These are phyloP conservation scores for Coemansia sp. DNA, from an alignment of 192 early-diverging fungal genomes.

Conservation along the genomic window DNA sequence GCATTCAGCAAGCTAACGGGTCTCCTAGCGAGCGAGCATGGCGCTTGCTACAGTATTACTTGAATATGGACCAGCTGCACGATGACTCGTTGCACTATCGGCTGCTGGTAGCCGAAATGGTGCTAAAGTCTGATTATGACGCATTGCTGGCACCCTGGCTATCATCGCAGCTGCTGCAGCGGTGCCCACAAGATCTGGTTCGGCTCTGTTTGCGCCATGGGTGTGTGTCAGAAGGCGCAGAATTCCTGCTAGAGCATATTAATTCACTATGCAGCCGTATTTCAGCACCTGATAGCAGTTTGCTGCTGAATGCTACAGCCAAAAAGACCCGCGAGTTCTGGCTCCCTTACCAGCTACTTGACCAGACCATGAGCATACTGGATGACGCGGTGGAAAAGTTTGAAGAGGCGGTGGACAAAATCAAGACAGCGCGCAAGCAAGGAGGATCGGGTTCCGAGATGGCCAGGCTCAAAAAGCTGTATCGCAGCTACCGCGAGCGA, in stretches of 20 bases:
- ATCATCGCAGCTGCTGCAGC: constrained; percentile 21
- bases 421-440: constrained; percentile 27
- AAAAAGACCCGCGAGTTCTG: constrained; percentile 44
- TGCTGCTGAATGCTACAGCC: not conserved
- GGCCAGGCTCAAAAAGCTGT: constrained; percentile 19
- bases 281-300: not conserved
- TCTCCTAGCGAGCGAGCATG: constrained; percentile 38
- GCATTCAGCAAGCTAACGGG: constrained; percentile 15
- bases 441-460: constrained; percentile 1
- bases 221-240: constrained; percentile 38
- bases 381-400: constrained; percentile 38
- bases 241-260: constrained; percentile 46
- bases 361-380: constrained; percentile 42
- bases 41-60: constrained; percentile 42
- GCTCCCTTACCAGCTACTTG: constrained; percentile 48
- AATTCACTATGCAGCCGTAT: constrained; percentile 14
- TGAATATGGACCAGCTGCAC: constrained; percentile 22
- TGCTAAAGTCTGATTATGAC: constrained; percentile 28
- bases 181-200: constrained; percentile 49
- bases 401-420: constrained; percentile 34
- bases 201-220: constrained; percentile 42
- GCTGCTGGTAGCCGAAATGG: constrained; percentile 31
- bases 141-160: constrained; percentile 46
- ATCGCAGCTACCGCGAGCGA: constrained; percentile 36
- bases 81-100: constrained; percentile 13